A percentile compares a stretch with the other conserved stretches of the same genome.
phyloP scores from a whole-genome alignment of 495 filamentous ascomycete genomes.

The Schizothecium vesticola region DNA sequence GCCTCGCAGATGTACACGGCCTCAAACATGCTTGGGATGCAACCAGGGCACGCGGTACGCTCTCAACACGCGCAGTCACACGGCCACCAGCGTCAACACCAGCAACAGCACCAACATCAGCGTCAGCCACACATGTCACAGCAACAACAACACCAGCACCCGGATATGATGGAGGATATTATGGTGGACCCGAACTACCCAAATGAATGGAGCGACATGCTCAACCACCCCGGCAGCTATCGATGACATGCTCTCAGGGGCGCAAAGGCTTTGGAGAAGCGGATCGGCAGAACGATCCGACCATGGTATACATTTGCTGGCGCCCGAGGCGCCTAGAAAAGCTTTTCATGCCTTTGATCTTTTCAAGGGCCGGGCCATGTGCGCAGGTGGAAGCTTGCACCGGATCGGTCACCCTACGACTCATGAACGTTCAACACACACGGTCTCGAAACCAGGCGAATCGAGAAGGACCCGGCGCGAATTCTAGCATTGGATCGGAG shows the following conservation, averaged over 20 bases:
- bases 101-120: slow-evolving; percentile 25
- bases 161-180: slow-evolving; percentile 37
- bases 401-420: neutral
- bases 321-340: neutral
- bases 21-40: slow-evolving; percentile 18
- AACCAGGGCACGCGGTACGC: slow-evolving; percentile 13
- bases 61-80: slow-evolving; percentile 12
- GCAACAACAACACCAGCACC: slow-evolving; percentile 7
- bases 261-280: neutral
- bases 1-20: slow-evolving; percentile 34
- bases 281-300: neutral
- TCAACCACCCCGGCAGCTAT: slow-evolving; percentile 13
- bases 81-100: slow-evolving; percentile 8
- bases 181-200: slow-evolving; percentile 27
- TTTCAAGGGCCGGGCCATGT: neutral
- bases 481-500: neutral
- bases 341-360: neutral
- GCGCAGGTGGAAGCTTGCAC: neutral
- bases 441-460: neutral
- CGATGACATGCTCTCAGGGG: neutral
- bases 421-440: neutral
- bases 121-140: slow-evolving; percentile 23
- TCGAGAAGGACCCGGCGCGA: neutral
- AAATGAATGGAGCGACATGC: slow-evolving; percentile 27
- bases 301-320: neutral